Base-by-base conservation (phyloP, 1,284 basidiomycete genomes). In the Rhizopogon hawkerae region DNA sequence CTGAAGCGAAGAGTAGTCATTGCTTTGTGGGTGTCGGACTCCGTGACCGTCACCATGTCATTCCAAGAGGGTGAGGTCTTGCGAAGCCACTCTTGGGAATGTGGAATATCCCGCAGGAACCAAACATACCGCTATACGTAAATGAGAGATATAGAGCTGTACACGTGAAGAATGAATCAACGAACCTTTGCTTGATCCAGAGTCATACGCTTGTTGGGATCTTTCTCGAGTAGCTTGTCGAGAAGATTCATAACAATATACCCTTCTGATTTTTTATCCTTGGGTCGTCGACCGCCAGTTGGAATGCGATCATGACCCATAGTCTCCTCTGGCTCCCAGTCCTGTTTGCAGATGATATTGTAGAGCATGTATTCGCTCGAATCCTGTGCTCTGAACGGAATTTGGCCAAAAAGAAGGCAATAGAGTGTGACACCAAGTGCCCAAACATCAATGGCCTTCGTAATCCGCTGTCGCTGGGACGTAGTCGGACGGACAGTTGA, bases 391-490 rank as follows among this genome's bases (percentile, higher is more conserved):
- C 43, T 79, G 77, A 62, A 92, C 0, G 91, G 91, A 5, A 83
- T 77, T 48, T 71, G 72, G 21, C 92, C 96, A 58, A 97, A 98
- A 1, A 98, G 76, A 38, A 98, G 78, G 61, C 93, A 96, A 69
- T 93, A 98, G 10, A 98, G 73, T 1, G 96, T 98, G 33, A 98
- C 89, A n/a, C 96, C 96, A 6, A 99, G 78, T 0, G 96, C 94
- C 95, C 95, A 99, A n/a, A 98, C 81, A 61, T 99, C 96, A 63
- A 98, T 96, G 3, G 92, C 87, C 64, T 95, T 93, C 34, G 93
- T 95, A 55, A 98, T 89, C 1, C 78, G 76, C 2, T 83, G 83
- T 18, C 84, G 76, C 47, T 67, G 69, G 16, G 61, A 63, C 23
- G 68, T 62, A 7, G 54, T 64, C 50, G 47, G 58, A 46, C 61